Base-by-base conservation (phyloP, 139 green algal genomes). In the Chlamydomonas incerta region DNA sequence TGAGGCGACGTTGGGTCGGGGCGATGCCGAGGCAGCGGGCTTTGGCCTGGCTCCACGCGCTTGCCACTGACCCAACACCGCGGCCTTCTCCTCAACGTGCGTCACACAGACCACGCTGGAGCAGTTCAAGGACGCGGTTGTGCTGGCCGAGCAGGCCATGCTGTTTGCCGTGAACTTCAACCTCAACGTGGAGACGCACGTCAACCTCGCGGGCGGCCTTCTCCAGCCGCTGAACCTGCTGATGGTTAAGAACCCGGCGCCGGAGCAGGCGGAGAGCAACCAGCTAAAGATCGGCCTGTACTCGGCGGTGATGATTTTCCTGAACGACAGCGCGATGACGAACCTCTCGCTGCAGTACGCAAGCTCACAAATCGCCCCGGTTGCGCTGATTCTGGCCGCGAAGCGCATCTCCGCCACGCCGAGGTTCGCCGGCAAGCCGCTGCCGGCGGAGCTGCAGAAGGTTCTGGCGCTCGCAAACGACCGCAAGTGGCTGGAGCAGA, bases 161-260 rank as follows among this genome's bases (percentile, higher is more conserved):
- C 80, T 86, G 24, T 86, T 80, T 57, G 47, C 80, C 34, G 17
- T 86, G 41, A 86, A 79, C 69, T 86, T 86, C 69, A 77, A 86
- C 80, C 80, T 86, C 15, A 79, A 71, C 80, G 80, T 86, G 4
- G 80, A 86, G 52, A 71, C 67, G n/a, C 68, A 77, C 24, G 68
- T 79, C 34, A 77, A 29, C 52, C 80, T 86, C 11, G 68, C 68
- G 15, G 46, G 55, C 20, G 34, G 80, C 29, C 80, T 86, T 3
- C 52, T 79, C 26, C 55, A 79, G 80, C 55, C 67, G 26, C 68
- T 79, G 4, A 68, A 71, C 71, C 41, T 86, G 17, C 79, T 55
- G 52, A 28, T 55, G 14, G 60, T 55, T 17, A 3, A n/a, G 13
- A 70, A 79, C 41, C 67, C 80, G 13, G 9, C 35, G 34, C 52